phyloP scores from a whole-genome alignment of 768 basidiomycete species.

The Daedaleopsis nitida region DNA sequence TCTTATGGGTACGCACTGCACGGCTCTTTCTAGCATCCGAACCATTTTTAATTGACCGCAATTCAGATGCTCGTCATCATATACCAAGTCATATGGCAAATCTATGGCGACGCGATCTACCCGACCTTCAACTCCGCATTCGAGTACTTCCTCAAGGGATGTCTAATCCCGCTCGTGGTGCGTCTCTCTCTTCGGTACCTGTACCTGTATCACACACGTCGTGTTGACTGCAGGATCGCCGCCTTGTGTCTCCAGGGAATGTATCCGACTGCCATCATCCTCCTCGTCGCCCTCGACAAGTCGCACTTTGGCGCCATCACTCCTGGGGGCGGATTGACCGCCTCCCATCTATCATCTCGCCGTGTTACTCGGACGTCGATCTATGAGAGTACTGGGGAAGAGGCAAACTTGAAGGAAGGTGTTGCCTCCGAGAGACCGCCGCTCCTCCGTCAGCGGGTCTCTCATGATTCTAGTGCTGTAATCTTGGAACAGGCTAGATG shows the following conservation, averaged over 20 bases:
- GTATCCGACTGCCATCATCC: not conserved
- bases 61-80: not conserved
- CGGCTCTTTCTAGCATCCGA: not conserved
- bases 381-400: no score
- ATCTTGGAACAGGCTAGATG: no score
- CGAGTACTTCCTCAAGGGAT: constrained; percentile 3
- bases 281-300: constrained; percentile 2
- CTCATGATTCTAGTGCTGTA: no score
- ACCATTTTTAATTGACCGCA: not conserved
- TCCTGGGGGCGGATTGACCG: not conserved
- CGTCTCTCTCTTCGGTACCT: not conserved
- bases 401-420: no score
- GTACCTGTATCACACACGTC: not conserved
- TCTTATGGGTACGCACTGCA: not conserved
- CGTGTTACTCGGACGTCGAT: no score
- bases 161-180: constrained; percentile 1
- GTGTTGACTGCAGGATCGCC: not conserved
- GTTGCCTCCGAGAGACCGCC: no score
- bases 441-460: no score
- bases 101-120: not conserved
- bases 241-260: not conserved
- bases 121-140: not conserved
- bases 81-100: not conserved
- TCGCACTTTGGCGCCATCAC: not conserved
- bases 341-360: not conserved